Evolutionary conservation across 352 stramenopile species (phyloP).

Genomic region (Pythium phragmitis): DNA sequence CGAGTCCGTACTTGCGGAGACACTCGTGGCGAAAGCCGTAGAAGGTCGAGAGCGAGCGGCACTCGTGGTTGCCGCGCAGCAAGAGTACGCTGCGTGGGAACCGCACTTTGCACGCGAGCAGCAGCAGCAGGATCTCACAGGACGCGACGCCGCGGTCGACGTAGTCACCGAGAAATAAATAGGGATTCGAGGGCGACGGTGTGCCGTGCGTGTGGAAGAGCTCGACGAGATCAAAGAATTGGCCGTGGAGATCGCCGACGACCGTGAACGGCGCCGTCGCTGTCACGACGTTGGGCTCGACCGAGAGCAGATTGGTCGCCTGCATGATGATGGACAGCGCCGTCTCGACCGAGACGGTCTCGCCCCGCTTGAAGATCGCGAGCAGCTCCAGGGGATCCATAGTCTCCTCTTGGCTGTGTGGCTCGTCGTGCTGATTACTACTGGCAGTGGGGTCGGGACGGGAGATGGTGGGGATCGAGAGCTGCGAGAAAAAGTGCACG

Average conservation of each 20-base stretch:
- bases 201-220: constrained; percentile 31
- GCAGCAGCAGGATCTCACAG: constrained; percentile 79
- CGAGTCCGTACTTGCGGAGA: constrained; percentile 68
- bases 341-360: constrained; percentile 42
- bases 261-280: constrained; percentile 21
- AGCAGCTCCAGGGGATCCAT: constrained; percentile 41
- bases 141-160: constrained; percentile 89
- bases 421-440: constrained; percentile 38
- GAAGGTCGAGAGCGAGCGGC: constrained; percentile 97
- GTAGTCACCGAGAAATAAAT: constrained; percentile 91
- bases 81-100: constrained; percentile 97
- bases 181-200: constrained; percentile 73
- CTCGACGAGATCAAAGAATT: constrained; percentile 95
- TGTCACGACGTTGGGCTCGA: constrained; percentile 28
- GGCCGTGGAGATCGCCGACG: constrained; percentile 90
- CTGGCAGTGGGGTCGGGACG: constrained; percentile 16
- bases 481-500: constrained; percentile 52
- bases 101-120: constrained; percentile 7
- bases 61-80: constrained; percentile 96
- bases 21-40: constrained; percentile 99
- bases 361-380: constrained; percentile 37
- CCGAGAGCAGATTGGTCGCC: constrained; percentile 53
- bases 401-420: constrained; percentile 29
- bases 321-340: constrained; percentile 59
- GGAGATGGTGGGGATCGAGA: constrained; percentile 48